Evolutionary conservation across 2,329 filamentous ascomycete genomes (phyloP), one percentile per base, ranked within the genome.

Genomic region (Periconia macrospinosa): DNA sequence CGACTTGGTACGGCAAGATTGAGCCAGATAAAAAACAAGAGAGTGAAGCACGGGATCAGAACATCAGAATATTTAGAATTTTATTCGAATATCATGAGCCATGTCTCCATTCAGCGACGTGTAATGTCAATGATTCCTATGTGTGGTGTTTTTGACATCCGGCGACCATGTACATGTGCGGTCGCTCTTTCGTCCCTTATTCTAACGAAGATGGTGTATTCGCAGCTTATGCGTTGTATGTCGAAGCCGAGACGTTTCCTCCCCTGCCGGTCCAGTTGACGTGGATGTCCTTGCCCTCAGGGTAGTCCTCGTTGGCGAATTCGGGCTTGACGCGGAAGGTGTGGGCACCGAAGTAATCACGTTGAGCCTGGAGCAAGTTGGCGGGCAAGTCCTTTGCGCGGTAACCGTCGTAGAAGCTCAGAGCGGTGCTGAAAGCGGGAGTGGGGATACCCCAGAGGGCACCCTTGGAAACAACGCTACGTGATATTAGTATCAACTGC

Each of bases 231-330:
- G 91, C 94, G 81, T 92, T 90, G 85, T 99, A 99, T 67, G 92
- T 97, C 49, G 92, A 96, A 70, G 94, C 94, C 68, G 92, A 96
- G 63, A 99, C 90, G 75, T 97, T 94, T 74, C 94, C 94, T 75
- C 94, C 94, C 76, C 94, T 90, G 71, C 94, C 94, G 68, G 94
- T 99, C 94, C 94, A 99, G 90, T 99, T 99, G 78, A 97, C 92
- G 86, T 99, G 94, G 75, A 93, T 94, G 78, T 97, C 86, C 81
- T 92, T 81, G 77, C 88, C 91, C 68, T 83, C 86, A 63, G 87
- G 88, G 83, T 95, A 96, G 80, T 91, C 92, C 54, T 82, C 86
- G 76, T 71, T 81, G 62, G 78, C 79, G 63, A 62, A 75, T 67
- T 81, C 77, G 43, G 79, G 78, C 78, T 81, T 81, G 75, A 81